Base-by-base conservation (phyloP, 2,329 filamentous ascomycete species). In the Chalaropsis ovoidea region DNA sequence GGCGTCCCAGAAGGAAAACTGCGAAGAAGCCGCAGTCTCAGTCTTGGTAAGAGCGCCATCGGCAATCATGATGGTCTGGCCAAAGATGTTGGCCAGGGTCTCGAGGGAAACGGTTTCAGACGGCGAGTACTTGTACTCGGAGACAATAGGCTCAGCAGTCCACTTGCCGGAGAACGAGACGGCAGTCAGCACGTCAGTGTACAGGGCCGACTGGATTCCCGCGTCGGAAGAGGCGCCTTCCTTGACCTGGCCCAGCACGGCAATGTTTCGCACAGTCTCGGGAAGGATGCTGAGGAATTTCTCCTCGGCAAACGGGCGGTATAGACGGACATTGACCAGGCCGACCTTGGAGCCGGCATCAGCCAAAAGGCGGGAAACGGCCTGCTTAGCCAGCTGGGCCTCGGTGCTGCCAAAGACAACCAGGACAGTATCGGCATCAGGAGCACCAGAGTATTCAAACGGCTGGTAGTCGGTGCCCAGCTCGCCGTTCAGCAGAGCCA, bases 331-430 rank as follows among this genome's bases (percentile, higher is more conserved):
- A 71, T 90, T 93, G 75, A 99, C 81, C 47, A 93, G 88, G 71
- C 94, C 94, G 68, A 96, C 83, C 77, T 86, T 90, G 73, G 83
- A 82, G 69, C 87, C 91, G 69, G 87, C 82, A 5, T 39, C 31
- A 69, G 83, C 81, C 39, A 88, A 83, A 60, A 97, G 80, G 49
- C 86, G 85, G 54, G 81, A 79, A 11, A 90, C 86, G 64, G 96
- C 84, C 76, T 96, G 90, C 69, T 87, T 86, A 66, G 90, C 86
- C 68, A 97, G 79, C 71, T 94, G 91, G 15, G 89, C 85, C 78
- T 99, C 94, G 4, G 92, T 85, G 68, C 90, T 96, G 70, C 94
- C 94, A 71, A 99, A 96, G 56, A 90, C 89, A 39, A 97, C 91
- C 42, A 97, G 79, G 17, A 99, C 90, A 10, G 86, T 85, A 69